Evolutionary conservation across 192 early-diverging fungal genomes (phyloP).

Genomic region (Entophlyctis helioformis): DNA sequence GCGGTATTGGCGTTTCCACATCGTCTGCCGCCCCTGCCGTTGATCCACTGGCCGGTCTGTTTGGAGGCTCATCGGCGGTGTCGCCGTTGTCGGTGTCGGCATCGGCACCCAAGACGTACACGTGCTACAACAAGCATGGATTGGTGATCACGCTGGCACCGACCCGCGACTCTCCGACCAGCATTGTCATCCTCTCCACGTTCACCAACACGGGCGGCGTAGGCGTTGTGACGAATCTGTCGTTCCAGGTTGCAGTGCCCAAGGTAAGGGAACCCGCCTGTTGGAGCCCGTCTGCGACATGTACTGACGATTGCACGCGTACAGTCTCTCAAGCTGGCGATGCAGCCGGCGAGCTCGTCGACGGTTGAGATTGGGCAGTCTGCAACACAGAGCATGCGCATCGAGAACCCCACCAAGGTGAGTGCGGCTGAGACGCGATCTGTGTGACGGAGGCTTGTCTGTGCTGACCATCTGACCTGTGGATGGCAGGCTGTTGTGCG

Average conservation of each 20-base stretch:
- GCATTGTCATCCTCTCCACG: conserved; percentile 53
- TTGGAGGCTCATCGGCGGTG: conserved; percentile 37
- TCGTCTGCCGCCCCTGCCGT: conserved; percentile 16
- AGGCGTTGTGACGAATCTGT: conserved; percentile 50
- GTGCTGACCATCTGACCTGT: too few relatives aligned
- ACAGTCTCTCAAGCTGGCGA: conserved; percentile 68
- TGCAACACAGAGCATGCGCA: conserved; percentile 69
- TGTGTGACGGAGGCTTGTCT: too few relatives aligned
- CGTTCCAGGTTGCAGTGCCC: conserved; percentile 89
- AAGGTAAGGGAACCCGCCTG: conserved; percentile 29
- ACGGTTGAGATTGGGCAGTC: conserved; percentile 41
- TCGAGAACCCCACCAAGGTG: conserved; percentile 73
- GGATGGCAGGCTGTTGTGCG: conserved; percentile 24
- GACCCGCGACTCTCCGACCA: conserved; percentile 46
- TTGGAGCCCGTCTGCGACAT: not conserved
- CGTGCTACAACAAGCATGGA: conserved; percentile 70
- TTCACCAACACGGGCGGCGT: conserved; percentile 49
- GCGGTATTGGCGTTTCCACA: not conserved
- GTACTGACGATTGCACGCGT: conserved; percentile 1
- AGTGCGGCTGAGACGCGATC: not conserved
- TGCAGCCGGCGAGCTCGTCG: conserved; percentile 65
- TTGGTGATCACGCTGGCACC: conserved; percentile 64
- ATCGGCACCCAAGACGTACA: conserved; percentile 19
- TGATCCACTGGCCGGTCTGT: conserved; percentile 51
- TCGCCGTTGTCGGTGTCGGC: not conserved